Conservation (phyloP, 1,139 yeast genomes). For the Hyphopichia burtonii region DNA sequence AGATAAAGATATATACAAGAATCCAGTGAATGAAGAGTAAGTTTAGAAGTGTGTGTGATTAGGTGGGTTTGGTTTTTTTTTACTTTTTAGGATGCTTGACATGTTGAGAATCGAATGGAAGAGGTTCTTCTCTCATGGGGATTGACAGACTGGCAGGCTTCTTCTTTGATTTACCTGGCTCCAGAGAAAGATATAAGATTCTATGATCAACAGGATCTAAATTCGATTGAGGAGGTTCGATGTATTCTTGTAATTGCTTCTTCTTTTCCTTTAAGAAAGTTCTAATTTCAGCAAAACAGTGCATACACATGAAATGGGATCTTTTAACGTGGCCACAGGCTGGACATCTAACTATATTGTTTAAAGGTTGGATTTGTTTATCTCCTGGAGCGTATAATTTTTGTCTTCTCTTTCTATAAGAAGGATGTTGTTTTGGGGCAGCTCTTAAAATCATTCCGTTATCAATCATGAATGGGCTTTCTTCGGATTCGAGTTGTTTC, state of each 20-base stretch:
- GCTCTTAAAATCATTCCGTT: slow-evolving; percentile 73
- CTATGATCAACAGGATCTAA: slow-evolving; percentile 63
- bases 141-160: slow-evolving; percentile 64
- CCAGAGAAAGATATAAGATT: slow-evolving; percentile 45
- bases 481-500: slow-evolving; percentile 26
- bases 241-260: slow-evolving; percentile 31
- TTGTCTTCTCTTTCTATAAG: slow-evolving; percentile 82
- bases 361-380: slow-evolving; percentile 74
- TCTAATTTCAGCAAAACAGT: slow-evolving; percentile 82
- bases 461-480: slow-evolving; percentile 41
- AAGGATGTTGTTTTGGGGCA: slow-evolving; percentile 90
- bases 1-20: slow-evolving; percentile 1
- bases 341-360: slow-evolving; percentile 85
- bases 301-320: slow-evolving; percentile 88
- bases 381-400: slow-evolving; percentile 80
- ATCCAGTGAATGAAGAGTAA: no score
- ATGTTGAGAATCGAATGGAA: slow-evolving; percentile 25
- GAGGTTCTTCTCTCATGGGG: slow-evolving; percentile 47
- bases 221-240: slow-evolving; percentile 42
- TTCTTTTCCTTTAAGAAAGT: slow-evolving; percentile 61
- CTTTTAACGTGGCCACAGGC: slow-evolving; percentile 93
- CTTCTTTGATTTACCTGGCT: slow-evolving; percentile 60
- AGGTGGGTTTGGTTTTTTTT: no score
- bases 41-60: no score
- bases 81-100: slow-evolving; percentile 13